Evolutionary conservation across 2,329 filamentous ascomycete genomes (phyloP), one percentile per base, ranked within the genome.

Genomic region (Coleophoma cylindrospora): DNA sequence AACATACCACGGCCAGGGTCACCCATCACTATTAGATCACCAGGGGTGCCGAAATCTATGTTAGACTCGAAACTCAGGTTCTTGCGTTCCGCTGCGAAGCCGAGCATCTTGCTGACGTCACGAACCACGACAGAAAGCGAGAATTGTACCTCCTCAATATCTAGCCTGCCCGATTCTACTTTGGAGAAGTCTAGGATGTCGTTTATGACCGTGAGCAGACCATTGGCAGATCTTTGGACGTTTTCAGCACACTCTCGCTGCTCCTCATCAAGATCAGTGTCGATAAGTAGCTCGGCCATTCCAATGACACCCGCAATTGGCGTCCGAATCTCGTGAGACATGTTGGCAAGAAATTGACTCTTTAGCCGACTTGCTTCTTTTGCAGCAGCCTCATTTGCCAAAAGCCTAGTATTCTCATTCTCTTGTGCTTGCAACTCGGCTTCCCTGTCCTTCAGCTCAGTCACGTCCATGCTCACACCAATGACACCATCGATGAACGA

Each of bases 101-200:
- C 83, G 57, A 95, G 80, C 89, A 95, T 94, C 64, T 91, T 90
- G 47, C 83, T 87, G 17, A 94, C 88, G 63, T 95, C 90, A 43
- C 84, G 77, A 7, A 91, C 80, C 12, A 90, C 81, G 1, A 89
- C 74, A 0, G 83, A 84, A 2, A 91, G 72, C 27, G 84, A 89
- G 59, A 91, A 92, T 54, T 89, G 86, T 0, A 91, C 86, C 59
- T 91, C 86, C 66, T 91, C 87, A 38, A 91, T 85, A 54, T 91
- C 87, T 17, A 91, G 69, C 8, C 84, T 76, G 3, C 88, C 87
- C 9, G 85, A 89, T 64, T 91, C 88, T 2, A 90, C 84, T 66
- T 95, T 95, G 4, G 89, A 94, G 64, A 95, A 91, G 67, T 95
- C 90, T 2, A 95, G 73, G 49, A 95, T 95, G 61, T 95, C 90